A percentile compares a stretch with the other conserved stretches of the same genome.
Conservation (phyloP, 2,329 filamentous ascomycete genomes). For the Cadophora malorum region DNA sequence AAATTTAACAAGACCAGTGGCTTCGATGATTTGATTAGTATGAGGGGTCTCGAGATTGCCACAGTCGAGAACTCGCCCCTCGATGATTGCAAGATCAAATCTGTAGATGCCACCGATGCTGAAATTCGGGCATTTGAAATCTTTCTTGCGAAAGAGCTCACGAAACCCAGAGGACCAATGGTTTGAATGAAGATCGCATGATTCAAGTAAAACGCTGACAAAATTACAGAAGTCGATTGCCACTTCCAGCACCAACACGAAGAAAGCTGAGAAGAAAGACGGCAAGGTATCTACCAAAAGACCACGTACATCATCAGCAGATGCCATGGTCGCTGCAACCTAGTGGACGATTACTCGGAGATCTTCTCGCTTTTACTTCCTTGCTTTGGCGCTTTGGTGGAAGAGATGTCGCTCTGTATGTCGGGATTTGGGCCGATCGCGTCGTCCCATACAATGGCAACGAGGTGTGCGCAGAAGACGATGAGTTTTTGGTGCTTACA, state of each 20-base stretch:
- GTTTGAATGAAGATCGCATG: neutral
- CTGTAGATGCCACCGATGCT: neutral
- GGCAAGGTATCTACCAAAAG: neutral
- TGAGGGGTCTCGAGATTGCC: constrained; percentile 11
- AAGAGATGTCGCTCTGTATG: neutral
- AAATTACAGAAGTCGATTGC: neutral
- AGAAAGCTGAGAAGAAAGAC: neutral
- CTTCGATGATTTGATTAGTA: neutral
- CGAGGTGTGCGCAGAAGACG: neutral
- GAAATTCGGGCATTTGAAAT: constrained; percentile 14
- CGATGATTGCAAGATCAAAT: neutral
- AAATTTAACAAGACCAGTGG: constrained; percentile 13
- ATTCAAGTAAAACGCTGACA: neutral
- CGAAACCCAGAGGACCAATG: constrained; percentile 1
- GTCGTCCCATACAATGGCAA: neutral
- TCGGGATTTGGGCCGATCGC: neutral
- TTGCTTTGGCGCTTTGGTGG: neutral
- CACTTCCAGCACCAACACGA: neutral
- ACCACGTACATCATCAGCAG: neutral
- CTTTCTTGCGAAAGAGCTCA: constrained; percentile 7
- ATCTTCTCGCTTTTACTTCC: neutral
- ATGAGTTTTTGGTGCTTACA: neutral
- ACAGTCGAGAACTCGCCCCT: neutral
- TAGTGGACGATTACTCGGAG: neutral
- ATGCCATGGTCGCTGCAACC: neutral